Base-by-base conservation (phyloP, 2,329 filamentous ascomycete genomes). In the Microdochium trichocladiopsis region DNA sequence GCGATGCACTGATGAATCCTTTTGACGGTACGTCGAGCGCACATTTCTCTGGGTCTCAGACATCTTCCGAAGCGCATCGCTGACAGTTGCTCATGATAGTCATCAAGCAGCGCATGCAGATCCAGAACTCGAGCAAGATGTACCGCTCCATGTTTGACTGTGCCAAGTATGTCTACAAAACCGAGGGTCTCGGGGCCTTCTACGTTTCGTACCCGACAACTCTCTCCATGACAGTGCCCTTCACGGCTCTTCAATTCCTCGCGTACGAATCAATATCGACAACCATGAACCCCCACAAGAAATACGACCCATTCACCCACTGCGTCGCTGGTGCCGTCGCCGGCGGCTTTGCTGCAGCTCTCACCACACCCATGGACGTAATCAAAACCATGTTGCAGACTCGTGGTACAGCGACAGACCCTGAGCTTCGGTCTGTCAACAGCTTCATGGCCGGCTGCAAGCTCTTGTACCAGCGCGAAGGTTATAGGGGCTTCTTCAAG, bases 81-180 rank as follows among this genome's bases (percentile, higher is more conserved):
- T 49, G 5, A 41, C 51, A 50, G 50, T 50, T 51, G 16, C 37
- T 14, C 12, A 31, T 12, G 37, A 25, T 64, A 96, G 94, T 99
- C 56, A 96, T 99, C 76, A 99, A 99, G 74, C 94, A 99, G 71
- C 89, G 94, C 63, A 99, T 99, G 94, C 94, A 99, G 71, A 88
- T 99, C 54, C 90, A 96, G 68, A 88, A 94, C 64, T 97, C 93
- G n/a, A 84, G 85, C 59, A 83, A 81, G 60, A 84, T 86, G 74
- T 96, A 97, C 74, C 87, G 86, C 62, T 91, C 88, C 22, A 86
- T 97, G 72, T 68, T 79, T 52, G 87, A 96, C 66, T 99, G 94
- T 76, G 93, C 93, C 53, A 83, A 80, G 66, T 87, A 90, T 59
- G 87, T 99, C 55, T 96, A 96, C 73, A 83, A 80, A 63, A 86